A percentile compares a stretch with the other conserved stretches of the same genome.
Evolutionary conservation across 768 basidiomycete genomes (phyloP).

Genomic region (Russula dissimulans): DNA sequence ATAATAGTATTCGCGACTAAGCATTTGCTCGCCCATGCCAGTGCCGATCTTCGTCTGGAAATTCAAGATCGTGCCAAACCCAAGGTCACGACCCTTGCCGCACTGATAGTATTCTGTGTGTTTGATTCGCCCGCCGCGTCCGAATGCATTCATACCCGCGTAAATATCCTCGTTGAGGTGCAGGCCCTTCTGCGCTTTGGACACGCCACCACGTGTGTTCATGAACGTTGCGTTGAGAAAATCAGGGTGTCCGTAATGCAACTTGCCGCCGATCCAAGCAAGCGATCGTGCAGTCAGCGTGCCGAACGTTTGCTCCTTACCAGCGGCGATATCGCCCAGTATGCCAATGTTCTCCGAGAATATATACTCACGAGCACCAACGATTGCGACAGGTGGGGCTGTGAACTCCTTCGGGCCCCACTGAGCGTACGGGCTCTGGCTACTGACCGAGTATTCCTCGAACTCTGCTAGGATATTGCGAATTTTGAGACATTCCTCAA

Average conservation of each 20-base stretch:
- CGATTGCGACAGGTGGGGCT: conserved; percentile 86
- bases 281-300: conserved; percentile 92
- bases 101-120: conserved; percentile 99
- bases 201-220: conserved; percentile 96
- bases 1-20: conserved; percentile 98
- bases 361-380: conserved; percentile 98
- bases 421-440: conserved; percentile 85
- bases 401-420: conserved; percentile 86
- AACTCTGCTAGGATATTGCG: conserved; percentile 97
- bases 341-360: conserved; percentile 99
- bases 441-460: conserved; percentile 81
- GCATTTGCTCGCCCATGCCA: conserved; percentile 99
- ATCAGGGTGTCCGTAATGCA: conserved; percentile 99
- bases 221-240: conserved; percentile 97
- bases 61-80: conserved; percentile 97
- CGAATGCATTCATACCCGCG: conserved; percentile 97
- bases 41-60: conserved; percentile 99
- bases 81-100: conserved; percentile 96
- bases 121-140: conserved; percentile 94
- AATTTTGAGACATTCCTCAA: conserved; percentile 99
- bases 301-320: conserved; percentile 99
- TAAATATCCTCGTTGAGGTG: conserved; percentile 99
- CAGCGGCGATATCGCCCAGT: conserved; percentile 94
- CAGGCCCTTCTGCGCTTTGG: conserved; percentile 98
- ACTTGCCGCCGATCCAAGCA: conserved; percentile 96